These are phyloP conservation scores for Mycosarcoma mackinlayi DNA, from an alignment of 1,284 basidiomycete genomes.

Conservation along the genomic window DNA sequence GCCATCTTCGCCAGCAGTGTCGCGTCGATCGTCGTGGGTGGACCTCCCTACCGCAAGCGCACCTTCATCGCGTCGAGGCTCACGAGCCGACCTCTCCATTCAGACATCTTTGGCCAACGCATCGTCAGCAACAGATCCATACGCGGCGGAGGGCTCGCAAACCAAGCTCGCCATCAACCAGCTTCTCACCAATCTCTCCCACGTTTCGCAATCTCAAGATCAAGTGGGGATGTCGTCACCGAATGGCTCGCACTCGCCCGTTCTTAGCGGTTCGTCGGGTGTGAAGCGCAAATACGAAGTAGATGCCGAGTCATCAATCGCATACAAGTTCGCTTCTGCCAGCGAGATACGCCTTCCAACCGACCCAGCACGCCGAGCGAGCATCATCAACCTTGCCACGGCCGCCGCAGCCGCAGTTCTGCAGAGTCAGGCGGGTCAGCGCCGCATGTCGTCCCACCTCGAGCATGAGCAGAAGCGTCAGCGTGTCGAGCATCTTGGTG, in stretches of 20 bases:
- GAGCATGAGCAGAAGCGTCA: slow-evolving; percentile 50
- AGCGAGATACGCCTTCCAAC: slow-evolving; percentile 32
- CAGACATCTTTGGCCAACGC: slow-evolving; percentile 3
- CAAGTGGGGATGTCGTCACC: slow-evolving; percentile 23
- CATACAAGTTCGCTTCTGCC: slow-evolving; percentile 24
- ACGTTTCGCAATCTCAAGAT: slow-evolving; percentile 13
- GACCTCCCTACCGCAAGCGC: slow-evolving; percentile 21
- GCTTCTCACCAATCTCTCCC: slow-evolving; percentile 30
- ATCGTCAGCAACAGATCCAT: slow-evolving; percentile 7
- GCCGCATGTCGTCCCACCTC: slow-evolving; percentile 26
- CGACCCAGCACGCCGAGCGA: slow-evolving; percentile 38
- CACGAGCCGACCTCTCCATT: slow-evolving; percentile 30
- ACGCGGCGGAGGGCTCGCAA: slow-evolving; percentile 8
- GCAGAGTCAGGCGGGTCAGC: slow-evolving; percentile 34
- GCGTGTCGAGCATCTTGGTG: slow-evolving; percentile 41
- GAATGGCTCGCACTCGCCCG: slow-evolving; percentile 15
- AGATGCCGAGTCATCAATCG: slow-evolving; percentile 16
- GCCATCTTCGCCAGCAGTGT: slow-evolving; percentile 36
- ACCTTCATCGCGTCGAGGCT: slow-evolving; percentile 28
- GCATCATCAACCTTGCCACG: slow-evolving; percentile 51
- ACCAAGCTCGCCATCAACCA: slow-evolving; percentile 33
- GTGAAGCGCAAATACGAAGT: slow-evolving; percentile 40
- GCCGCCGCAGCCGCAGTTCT: slow-evolving; percentile 44
- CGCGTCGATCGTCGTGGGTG: slow-evolving; percentile 43
- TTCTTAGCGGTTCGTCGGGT: slow-evolving; percentile 6